Evolutionary conservation across 805 yeast genomes (phyloP), one percentile per base, ranked within the genome.

Genomic region (Wickerhamomyces rabaulensis): DNA sequence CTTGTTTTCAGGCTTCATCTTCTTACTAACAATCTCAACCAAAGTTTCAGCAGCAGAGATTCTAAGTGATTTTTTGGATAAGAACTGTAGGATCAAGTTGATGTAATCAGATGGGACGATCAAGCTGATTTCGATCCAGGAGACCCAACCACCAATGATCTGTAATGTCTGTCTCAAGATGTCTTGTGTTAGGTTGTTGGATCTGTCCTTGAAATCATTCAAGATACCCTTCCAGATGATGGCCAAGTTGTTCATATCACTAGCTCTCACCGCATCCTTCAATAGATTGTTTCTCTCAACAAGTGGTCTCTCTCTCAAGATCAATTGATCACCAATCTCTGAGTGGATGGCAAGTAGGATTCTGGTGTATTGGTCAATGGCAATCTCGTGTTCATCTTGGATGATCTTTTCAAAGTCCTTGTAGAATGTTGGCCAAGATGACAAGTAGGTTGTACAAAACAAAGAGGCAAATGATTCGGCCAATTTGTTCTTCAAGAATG

Each of bases 311-410:
- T 84, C 79, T 56, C 95, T 78, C 27, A 81, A 68, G 52, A 90
- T 85, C 54, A 91, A 76, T 61, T 87, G 94, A 63, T 94, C 99
- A 29, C 96, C 99, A 55, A 94, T 89, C 66, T 91, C 97, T 25
- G 83, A 82, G 63, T 94, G 97, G 50, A 94, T 80, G 26, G 85
- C 78, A 39, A 81, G 65, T 49, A 90, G 69, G 8, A 89, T 76
- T 59, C 97, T 77, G 35, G 84, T 65, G 63, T 85, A 90, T 64
- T 87, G 79, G 60, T 91, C 97, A 62, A 54, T 57, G 0, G 60
- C 62, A 12, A 60, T 46, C 31, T 56, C 60, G 33, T 71, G 56
- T 33, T 52, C 57, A 39, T 57, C 56, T n/a, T 49, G 56, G 17
- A 61, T 47, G 36, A 78, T 55, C 12, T 63, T 53, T 38, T 74